phyloP scores from a whole-genome alignment of 768 basidiomycete genomes.

The Collybia nuda region DNA sequence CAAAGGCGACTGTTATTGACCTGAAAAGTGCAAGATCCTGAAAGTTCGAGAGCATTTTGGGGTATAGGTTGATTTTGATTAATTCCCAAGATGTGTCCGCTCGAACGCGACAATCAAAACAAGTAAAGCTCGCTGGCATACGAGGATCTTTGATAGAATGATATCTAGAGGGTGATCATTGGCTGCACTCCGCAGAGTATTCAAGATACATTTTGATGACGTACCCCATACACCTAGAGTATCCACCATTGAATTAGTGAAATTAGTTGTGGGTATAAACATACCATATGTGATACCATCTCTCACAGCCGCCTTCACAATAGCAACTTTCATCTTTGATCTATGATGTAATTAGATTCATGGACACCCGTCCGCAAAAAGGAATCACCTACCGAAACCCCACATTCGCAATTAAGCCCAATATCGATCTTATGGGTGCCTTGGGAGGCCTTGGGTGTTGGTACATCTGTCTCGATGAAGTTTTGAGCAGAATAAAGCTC shows the following conservation, averaged over 20 bases:
- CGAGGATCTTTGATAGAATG: slow-evolving; percentile 58
- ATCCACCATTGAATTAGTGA: background rate
- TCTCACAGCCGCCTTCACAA: slow-evolving; percentile 73
- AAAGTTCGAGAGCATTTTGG: slow-evolving; percentile 60
- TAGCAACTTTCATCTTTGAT: slow-evolving; percentile 54
- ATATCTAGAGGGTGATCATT: slow-evolving; percentile 40
- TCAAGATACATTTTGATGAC: background rate
- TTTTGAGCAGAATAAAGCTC: slow-evolving; percentile 2
- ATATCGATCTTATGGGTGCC: slow-evolving; percentile 26
- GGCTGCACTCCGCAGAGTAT: no score
- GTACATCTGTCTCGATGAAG: slow-evolving; percentile 9
- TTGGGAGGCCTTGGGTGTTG: slow-evolving; percentile 13
- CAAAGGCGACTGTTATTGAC: slow-evolving; percentile 28
- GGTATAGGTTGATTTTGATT: slow-evolving; percentile 58
- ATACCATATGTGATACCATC: slow-evolving; percentile 79
- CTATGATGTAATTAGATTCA: slow-evolving; percentile 28
- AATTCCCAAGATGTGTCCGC: slow-evolving; percentile 70
- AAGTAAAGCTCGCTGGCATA: slow-evolving; percentile 61
- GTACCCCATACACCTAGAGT: slow-evolving; percentile 61
- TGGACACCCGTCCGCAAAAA: background rate
- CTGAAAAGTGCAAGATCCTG: slow-evolving; percentile 72
- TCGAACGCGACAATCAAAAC: slow-evolving; percentile 75
- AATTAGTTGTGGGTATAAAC: slow-evolving; percentile 12
- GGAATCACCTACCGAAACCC: slow-evolving; percentile 43
- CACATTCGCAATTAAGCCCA: slow-evolving; percentile 69